Evolutionary conservation across 1,139 yeast species (phyloP).

Genomic region (Blastobotrys apis): DNA sequence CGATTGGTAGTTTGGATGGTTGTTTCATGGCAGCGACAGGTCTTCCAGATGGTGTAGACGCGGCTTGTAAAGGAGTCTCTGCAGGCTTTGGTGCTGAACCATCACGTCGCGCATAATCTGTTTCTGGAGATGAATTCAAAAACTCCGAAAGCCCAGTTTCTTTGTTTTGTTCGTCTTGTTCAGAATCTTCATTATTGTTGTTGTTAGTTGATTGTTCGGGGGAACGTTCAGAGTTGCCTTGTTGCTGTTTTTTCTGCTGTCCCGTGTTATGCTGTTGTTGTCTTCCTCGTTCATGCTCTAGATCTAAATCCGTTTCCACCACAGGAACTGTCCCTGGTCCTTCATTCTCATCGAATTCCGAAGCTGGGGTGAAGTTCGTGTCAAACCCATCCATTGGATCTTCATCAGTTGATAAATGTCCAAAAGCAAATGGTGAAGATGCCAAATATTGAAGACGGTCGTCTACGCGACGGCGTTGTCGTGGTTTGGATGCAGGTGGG

Average conservation of each 20-base stretch:
- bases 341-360: conserved; percentile 3
- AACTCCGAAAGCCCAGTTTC: no score
- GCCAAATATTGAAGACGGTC: neutral
- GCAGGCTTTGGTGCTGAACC: no score
- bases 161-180: neutral
- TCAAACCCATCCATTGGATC: neutral
- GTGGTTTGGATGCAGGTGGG: neutral
- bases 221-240: neutral
- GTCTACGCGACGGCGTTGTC: neutral
- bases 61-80: neutral
- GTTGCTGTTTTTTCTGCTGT: neutral
- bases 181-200: neutral
- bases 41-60: neutral
- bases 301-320: neutral
- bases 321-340: no score
- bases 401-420: conserved; percentile 6
- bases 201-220: neutral
- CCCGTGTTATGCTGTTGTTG: neutral
- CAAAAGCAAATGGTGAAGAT: conserved; percentile 4
- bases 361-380: neutral
- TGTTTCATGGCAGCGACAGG: neutral
- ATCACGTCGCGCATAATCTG: no score
- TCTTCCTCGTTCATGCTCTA: no score
- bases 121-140: no score
- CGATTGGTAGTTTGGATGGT: no score